Conservation (phyloP, 2,329 filamentous ascomycete genomes). For the Microascus cirrosus region DNA sequence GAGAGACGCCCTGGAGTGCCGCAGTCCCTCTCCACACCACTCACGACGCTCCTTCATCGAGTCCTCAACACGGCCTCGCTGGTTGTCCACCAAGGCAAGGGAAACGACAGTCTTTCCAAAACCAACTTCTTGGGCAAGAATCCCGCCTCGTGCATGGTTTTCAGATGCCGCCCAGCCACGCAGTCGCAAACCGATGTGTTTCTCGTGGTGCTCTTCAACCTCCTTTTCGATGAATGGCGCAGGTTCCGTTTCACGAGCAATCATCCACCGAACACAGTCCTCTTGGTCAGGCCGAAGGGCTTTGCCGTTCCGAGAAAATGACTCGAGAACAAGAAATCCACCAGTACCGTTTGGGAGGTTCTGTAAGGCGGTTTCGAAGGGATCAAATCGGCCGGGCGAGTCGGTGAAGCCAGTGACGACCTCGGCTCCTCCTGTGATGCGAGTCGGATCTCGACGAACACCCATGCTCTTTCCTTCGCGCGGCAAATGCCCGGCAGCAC, state of each 20-base stretch:
- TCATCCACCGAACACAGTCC: constrained; percentile 14
- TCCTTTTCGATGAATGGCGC: constrained; percentile 22
- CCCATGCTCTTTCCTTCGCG: neutral
- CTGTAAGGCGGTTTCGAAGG: neutral
- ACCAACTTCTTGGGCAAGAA: constrained; percentile 31
- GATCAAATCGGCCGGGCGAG: neutral
- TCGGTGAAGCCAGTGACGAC: neutral
- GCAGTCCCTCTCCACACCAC: constrained; percentile 2
- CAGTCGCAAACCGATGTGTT: constrained; percentile 20
- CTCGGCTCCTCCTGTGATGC: neutral
- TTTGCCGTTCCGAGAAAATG: constrained; percentile 6
- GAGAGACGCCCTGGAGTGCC: constrained; percentile 21
- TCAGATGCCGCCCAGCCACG: constrained; percentile 16
- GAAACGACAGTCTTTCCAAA: constrained; percentile 31
- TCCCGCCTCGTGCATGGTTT: constrained; percentile 20
- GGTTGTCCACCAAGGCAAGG: constrained; percentile 22
- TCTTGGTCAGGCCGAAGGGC: constrained; percentile 12
- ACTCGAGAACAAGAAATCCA: constrained; percentile 4
- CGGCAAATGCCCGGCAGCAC: constrained; percentile 8
- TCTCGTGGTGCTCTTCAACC: constrained; percentile 23
- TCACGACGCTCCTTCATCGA: constrained; percentile 10
- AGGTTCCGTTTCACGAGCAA: constrained; percentile 10
- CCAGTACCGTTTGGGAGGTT: neutral
- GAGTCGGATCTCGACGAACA: neutral
- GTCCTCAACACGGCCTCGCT: constrained; percentile 10